phyloP scores from a whole-genome alignment of 352 stramenopile genomes.

The Phytophthora multivora region DNA sequence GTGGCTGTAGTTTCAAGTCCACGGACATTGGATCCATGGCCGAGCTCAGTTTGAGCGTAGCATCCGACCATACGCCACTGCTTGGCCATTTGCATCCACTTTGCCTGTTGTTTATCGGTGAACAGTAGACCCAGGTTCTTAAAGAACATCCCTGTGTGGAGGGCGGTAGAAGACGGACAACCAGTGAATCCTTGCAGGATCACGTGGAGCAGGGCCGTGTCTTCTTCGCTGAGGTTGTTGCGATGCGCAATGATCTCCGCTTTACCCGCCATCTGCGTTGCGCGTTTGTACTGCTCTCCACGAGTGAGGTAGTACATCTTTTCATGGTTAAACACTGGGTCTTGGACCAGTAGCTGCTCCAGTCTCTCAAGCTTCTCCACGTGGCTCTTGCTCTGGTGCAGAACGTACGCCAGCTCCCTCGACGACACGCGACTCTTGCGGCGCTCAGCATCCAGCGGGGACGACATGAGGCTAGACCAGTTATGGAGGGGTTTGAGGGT shows the following conservation, averaged over 20 bases:
- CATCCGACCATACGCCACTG: constrained; percentile 79
- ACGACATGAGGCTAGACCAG: constrained; percentile 8
- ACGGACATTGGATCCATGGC: constrained; percentile 89
- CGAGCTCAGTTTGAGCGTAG: constrained; percentile 91
- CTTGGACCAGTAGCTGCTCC: constrained; percentile 51
- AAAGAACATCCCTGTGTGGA: constrained; percentile 74
- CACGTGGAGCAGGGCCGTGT: constrained; percentile 52
- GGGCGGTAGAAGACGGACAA: constrained; percentile 54
- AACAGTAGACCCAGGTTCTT: constrained; percentile 67
- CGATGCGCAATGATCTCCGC: constrained; percentile 61
- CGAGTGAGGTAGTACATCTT: constrained; percentile 73
- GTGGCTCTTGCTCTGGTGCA: constrained; percentile 59
- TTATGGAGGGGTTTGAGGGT: not conserved
- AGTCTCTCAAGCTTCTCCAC: constrained; percentile 64
- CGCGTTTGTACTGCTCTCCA: constrained; percentile 59
- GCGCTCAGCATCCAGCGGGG: constrained; percentile 43
- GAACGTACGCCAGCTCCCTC: constrained; percentile 63
- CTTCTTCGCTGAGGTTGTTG: constrained; percentile 55
- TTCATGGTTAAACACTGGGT: constrained; percentile 36
- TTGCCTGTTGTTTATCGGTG: constrained; percentile 64
- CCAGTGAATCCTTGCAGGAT: constrained; percentile 57
- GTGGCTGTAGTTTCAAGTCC: constrained; percentile 95
- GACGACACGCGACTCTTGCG: constrained; percentile 46
- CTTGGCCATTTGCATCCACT: constrained; percentile 73
- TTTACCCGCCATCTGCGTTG: constrained; percentile 54